Percentiles rank a stretch among this genome's conserved stretches.
Evolutionary conservation across 176 grass and related monocot species (phyloP).

Genomic region (Carex kokanica): DNA sequence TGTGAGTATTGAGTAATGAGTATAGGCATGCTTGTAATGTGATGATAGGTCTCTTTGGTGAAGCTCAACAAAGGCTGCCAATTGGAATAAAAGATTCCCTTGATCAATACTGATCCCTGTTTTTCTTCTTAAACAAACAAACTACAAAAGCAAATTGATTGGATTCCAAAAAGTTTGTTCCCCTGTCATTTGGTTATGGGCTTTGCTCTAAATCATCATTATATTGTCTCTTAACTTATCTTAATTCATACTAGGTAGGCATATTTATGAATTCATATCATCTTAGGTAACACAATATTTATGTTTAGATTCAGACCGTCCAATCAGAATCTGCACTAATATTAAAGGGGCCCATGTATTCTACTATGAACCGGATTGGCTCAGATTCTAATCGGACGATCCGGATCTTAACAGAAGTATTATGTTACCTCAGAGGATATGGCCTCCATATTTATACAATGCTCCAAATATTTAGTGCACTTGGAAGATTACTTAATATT

Average conservation of each 20-base stretch:
- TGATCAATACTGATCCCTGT: neutral
- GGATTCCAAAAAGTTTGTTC: conserved; percentile 1
- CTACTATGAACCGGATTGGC: no score
- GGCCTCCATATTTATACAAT: no score
- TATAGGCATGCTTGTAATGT: conserved; percentile 15
- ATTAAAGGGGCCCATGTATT: no score
- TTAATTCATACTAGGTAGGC: neutral
- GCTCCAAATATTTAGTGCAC: neutral
- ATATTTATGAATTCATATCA: no score
- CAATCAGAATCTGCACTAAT: no score
- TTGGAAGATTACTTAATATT: neutral
- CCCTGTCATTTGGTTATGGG: conserved; percentile 23
- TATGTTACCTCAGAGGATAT: no score
- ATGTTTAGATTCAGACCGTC: no score
- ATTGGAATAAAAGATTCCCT: conserved; percentile 25
- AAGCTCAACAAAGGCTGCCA: conserved; percentile 10
- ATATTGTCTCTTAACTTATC: neutral
- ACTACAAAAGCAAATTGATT: conserved; percentile 11
- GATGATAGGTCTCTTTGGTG: conserved; percentile 24
- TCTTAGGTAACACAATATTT: no score
- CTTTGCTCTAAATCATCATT: conserved; percentile 24
- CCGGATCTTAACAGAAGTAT: no score
- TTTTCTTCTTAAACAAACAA: neutral
- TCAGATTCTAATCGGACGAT: no score
- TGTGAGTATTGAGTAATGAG: neutral